Percentiles rank a stretch among this genome's conserved stretches.
phyloP scores from a whole-genome alignment of 106 monocot genomes.

The Apostasia ramifera region DNA sequence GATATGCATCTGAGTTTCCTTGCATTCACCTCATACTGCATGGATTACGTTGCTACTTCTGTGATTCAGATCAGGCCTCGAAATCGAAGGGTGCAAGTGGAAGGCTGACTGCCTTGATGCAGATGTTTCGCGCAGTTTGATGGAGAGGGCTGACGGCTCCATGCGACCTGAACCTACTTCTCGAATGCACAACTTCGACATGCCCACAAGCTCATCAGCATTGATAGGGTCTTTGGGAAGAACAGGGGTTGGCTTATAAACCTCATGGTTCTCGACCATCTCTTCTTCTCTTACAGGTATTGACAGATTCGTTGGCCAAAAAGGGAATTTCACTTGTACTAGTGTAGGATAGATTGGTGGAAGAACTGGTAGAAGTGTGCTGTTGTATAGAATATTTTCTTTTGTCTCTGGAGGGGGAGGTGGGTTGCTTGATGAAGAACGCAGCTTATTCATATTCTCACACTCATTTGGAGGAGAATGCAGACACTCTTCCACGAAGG shows the following conservation, averaged over 20 bases:
- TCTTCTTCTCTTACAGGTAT: conserved; percentile 8
- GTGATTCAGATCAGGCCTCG: conserved; percentile 30
- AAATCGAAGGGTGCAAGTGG: conserved; percentile 26
- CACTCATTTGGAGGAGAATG: conserved; percentile 14
- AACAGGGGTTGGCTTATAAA: conserved; percentile 54
- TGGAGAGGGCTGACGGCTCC: conserved; percentile 47
- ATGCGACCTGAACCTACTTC: conserved; percentile 11
- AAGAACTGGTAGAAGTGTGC: conserved; percentile 8
- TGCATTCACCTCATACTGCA: conserved; percentile 27
- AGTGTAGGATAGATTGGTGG: conserved; percentile 35
- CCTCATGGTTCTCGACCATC: conserved; percentile 25
- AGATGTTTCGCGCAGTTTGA: conserved; percentile 33
- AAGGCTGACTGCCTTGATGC: conserved; percentile 55
- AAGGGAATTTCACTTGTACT: conserved; percentile 19
- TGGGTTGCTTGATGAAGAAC: conserved; percentile 2
- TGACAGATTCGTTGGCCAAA: conserved; percentile 30
- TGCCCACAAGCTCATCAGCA: conserved; percentile 38
- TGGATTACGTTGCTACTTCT: conserved; percentile 41
- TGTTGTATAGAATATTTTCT: conserved; percentile 6
- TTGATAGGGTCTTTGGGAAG: conserved; percentile 27
- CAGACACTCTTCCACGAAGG: conserved; percentile 20
- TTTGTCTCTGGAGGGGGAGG: not conserved
- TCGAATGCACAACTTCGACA: conserved; percentile 54
- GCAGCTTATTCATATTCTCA: conserved; percentile 16
- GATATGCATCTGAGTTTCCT: not conserved